Base-by-base conservation (phyloP, 805 yeast genomes). In the Zygosaccharomyces kombuchaensis region DNA sequence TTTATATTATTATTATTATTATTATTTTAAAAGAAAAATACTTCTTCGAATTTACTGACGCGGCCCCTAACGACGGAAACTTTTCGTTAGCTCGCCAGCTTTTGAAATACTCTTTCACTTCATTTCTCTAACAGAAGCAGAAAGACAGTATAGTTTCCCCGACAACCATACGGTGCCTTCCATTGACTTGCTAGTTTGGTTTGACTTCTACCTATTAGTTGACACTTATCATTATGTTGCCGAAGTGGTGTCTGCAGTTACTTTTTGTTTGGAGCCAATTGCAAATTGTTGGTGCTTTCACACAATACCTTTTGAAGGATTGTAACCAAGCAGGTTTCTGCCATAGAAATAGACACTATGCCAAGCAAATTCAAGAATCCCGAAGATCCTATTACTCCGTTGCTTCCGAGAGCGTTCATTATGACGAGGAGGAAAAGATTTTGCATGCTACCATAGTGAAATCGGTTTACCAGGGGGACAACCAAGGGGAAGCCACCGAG, bases 321-420 rank as follows among this genome's bases (percentile, higher is more conserved):
- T 90, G 98, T 64, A 78, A 72, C 5, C 82, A 84, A 57, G 77
- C 88, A 13, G 95, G 96, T 6, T 89, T 90, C 60, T 90, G 98
- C 60, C 66, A 74, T 40, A 75, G 98, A 63, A 87, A 90, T 58
- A 70, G 91, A 45, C 80, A 78, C 46, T 87, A 76, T 59, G 86
- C 87, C 1, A 49, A 59, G 2, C 60, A 70, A 37, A 69, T 77
- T 5, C 45, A 51, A 5, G 53, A 53, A 13, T 51, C 59, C 1
- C 67, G 63, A 35, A 63, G 62, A 16, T 60, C 72, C 1, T 68
- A 72, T 25, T 76, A 77, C 52, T 59, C 70, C 2, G 52, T 76
- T 31, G 78, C 75, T 46, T 55, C 62, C 7, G 47, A 59, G 2
- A 55, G 71, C 1, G 46, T 78, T 14, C 27, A 50, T 2, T 51